Conservation (phyloP, 2,329 filamentous ascomycete species). For the Elsinoe australis region DNA sequence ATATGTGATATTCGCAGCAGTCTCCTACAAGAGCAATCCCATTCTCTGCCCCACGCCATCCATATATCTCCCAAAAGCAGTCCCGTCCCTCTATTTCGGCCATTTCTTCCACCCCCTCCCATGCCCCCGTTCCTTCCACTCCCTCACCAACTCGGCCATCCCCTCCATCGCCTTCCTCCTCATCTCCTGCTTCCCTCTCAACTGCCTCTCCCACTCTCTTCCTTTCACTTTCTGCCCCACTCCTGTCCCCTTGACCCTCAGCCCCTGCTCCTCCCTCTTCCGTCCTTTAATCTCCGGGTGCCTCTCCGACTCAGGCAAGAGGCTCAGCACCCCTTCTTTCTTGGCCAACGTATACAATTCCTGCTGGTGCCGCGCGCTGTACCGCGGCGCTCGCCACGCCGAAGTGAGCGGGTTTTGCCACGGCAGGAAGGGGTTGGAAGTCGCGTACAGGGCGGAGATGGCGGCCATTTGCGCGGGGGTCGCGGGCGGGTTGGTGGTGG, state of each 20-base stretch:
- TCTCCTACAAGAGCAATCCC: no score
- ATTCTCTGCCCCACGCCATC: neutral
- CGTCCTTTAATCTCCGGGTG: constrained; percentile 55
- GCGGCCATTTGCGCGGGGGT: constrained; percentile 27
- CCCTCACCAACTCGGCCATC: constrained; percentile 85
- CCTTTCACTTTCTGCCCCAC: constrained; percentile 85
- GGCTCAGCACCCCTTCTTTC: constrained; percentile 38
- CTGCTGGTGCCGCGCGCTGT: constrained; percentile 79
- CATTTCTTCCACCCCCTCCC: constrained; percentile 68
- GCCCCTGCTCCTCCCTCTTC: constrained; percentile 66
- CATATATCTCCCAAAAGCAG: neutral
- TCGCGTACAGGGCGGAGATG: constrained; percentile 22
- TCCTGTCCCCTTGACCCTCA: constrained; percentile 87
- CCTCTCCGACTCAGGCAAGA: constrained; percentile 30
- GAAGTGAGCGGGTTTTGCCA: constrained; percentile 71
- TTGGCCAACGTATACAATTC: constrained; percentile 81
- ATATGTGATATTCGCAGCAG: no score
- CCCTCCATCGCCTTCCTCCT: constrained; percentile 34
- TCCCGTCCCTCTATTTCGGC: constrained; percentile 44
- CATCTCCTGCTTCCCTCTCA: constrained; percentile 56
- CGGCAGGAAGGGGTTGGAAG: constrained; percentile 70
- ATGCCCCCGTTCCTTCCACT: constrained; percentile 88
- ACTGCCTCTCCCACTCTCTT: constrained; percentile 80
- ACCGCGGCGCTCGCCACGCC: constrained; percentile 74
- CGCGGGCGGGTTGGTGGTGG: constrained; percentile 35